Evolutionary conservation across 2,329 filamentous ascomycete species (phyloP).

Genomic region (Geoglossum cookeanum): DNA sequence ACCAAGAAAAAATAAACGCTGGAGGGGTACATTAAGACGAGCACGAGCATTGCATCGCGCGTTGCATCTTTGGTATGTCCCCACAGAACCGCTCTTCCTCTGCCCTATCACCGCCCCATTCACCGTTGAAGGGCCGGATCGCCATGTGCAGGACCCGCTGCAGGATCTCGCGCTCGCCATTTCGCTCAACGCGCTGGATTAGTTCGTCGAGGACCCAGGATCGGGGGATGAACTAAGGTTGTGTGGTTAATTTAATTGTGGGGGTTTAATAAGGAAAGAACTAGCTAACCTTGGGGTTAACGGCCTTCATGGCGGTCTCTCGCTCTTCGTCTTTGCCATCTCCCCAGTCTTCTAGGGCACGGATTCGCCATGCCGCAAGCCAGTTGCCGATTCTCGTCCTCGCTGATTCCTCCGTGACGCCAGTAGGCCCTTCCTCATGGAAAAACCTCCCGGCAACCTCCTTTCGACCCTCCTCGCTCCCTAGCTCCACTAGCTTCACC

Average conservation of each 20-base stretch:
- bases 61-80: slow-evolving; percentile 1
- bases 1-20: too few relatives aligned
- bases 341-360: slow-evolving; percentile 61
- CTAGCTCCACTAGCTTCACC: slow-evolving; percentile 42
- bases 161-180: slow-evolving; percentile 62
- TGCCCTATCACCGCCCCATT: slow-evolving; percentile 29
- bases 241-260: not conserved
- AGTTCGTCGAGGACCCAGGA: slow-evolving; percentile 89
- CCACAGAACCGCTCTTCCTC: slow-evolving; percentile 6
- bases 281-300: slow-evolving; percentile 56
- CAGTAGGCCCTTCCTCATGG: slow-evolving; percentile 50
- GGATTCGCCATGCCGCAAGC: slow-evolving; percentile 58
- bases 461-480: slow-evolving; percentile 42
- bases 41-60: slow-evolving; percentile 6
- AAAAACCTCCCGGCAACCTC: slow-evolving; percentile 59
- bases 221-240: slow-evolving; percentile 52
- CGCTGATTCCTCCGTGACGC: slow-evolving; percentile 42
- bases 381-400: slow-evolving; percentile 52
- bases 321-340: slow-evolving; percentile 28
- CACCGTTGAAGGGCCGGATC: slow-evolving; percentile 65
- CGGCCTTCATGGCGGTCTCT: slow-evolving; percentile 54
- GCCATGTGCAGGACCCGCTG: slow-evolving; percentile 64
- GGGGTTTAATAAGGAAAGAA: not conserved
- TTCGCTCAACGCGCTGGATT: slow-evolving; percentile 73
- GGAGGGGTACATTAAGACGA: not conserved